Evolutionary conservation across 371 early-diverging fungal genomes (phyloP).

Genomic region (Mucor racemosus): DNA sequence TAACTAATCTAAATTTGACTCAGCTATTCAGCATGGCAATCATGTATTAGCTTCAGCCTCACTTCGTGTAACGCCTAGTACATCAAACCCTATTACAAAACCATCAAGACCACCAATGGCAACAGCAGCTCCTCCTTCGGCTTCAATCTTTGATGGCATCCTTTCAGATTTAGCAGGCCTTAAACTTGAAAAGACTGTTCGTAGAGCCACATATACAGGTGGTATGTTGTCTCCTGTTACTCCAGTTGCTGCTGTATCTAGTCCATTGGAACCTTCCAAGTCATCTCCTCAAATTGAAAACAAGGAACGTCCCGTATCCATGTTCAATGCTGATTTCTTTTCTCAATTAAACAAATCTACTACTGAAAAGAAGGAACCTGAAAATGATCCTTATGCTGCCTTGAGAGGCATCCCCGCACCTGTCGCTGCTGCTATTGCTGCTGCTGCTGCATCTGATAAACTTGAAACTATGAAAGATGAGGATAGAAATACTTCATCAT

Average conservation of each 20-base stretch:
- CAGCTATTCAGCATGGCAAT: slow-evolving; percentile 7
- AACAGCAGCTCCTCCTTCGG: background rate
- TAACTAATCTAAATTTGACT: background rate
- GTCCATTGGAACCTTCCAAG: slow-evolving; percentile 3
- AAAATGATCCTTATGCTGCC: slow-evolving; percentile 24
- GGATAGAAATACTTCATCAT: background rate
- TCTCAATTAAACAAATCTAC: background rate
- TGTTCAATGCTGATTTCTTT: slow-evolving; percentile 14
- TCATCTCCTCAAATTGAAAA: background rate
- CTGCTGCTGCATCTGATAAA: too few relatives aligned
- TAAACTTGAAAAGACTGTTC: slow-evolving; percentile 19
- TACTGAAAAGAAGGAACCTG: background rate
- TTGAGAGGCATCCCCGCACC: slow-evolving; percentile 23
- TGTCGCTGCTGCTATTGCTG: background rate
- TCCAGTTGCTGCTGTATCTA: slow-evolving; percentile 12
- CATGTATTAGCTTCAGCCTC: slow-evolving; percentile 16
- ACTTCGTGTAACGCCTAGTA: slow-evolving; percentile 14
- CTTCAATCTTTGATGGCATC: slow-evolving; percentile 18
- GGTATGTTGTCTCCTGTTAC: slow-evolving; percentile 37
- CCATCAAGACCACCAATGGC: slow-evolving; percentile 3
- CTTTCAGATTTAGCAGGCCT: slow-evolving; percentile 41
- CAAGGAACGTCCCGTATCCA: background rate
- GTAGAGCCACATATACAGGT: slow-evolving; percentile 37
- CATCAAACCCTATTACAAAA: slow-evolving; percentile 7
- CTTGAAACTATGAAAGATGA: background rate